Percentiles rank a stretch among this genome's conserved stretches.
These are phyloP conservation scores for Syzygium aqueum DNA, from an alignment of 345 rosid genomes.

Conservation along the genomic window DNA sequence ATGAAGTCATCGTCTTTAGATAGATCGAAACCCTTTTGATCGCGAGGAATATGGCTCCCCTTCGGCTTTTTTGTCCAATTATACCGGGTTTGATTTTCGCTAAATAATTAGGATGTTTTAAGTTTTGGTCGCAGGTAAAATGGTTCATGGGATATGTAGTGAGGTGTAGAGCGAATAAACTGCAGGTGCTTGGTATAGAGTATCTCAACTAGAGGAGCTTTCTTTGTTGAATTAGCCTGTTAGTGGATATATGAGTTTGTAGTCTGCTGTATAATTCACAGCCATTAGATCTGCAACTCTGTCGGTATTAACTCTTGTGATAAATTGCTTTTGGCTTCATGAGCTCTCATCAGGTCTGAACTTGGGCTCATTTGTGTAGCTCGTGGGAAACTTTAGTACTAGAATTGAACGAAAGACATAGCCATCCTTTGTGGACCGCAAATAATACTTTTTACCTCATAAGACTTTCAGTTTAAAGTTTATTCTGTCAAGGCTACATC, in stretches of 20 bases:
- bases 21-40: not conserved
- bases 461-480: not conserved
- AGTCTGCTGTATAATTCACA: not conserved
- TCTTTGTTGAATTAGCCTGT: not conserved
- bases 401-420: not conserved
- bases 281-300: not conserved
- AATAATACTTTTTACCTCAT: not conserved
- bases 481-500: not conserved
- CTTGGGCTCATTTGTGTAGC: not conserved
- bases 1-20: not conserved
- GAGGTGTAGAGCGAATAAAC: not conserved
- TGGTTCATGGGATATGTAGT: not conserved
- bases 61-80: not conserved
- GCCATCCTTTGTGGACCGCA: not conserved
- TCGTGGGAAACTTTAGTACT: not conserved
- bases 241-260: not conserved
- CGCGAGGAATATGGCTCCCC: not conserved
- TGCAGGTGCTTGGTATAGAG: not conserved
- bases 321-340: not conserved
- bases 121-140: not conserved
- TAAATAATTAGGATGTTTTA: not conserved
- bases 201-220: not conserved
- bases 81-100: not conserved
- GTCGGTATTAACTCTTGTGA: not conserved
- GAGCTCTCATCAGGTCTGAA: not conserved